Evolutionary conservation across 441 rosid species (phyloP), one percentile per base, ranked within the genome.

Genomic region (Pelargonium citronellum): DNA sequence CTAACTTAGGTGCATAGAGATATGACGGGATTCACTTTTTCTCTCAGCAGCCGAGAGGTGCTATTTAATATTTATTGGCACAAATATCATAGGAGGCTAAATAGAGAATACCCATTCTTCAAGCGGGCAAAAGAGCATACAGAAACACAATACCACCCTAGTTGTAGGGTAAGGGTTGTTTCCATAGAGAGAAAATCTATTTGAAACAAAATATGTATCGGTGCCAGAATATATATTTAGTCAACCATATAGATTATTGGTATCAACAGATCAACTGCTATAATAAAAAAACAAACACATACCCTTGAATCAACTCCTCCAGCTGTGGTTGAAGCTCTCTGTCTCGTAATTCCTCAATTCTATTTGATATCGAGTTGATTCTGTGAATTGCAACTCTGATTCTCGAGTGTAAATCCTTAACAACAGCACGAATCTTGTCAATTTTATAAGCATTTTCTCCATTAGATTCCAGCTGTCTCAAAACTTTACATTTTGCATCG

Each of bases 281-380:
- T 16, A 13, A 27, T 49, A 22, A 49, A 51, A 17, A 17, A 58
- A 19, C 0, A 2, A 60, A 69, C 41, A 75, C 77, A 65, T 85
- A 95, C 99, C 97, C 98, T 77, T 86, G 85, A 55, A 95, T 92
- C 74, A 95, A 82, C 79, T 95, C 99, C 75, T 95, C 97, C 4
- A 95, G 93, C 71, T 95, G 99, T 51, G 97, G 99, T 71, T 95
- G 97, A 58, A 95, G 96, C 82, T 95, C 99, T 70, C 73, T 82
- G 86, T 95, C 99, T 55, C 99, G 84, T 49, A 95, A 77, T 69
- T 92, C 97, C 83, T 91, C 99, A 51, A 95, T 89, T 78, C 87
- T 84, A 80, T 84, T 86, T 37, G 97, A 95, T 78, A 95, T 84
- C 11, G 99, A 89, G 72, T 92, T 80, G 13, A 95, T 95, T 84